Evolutionary conservation across 768 basidiomycete genomes (phyloP).

Genomic region (Termitomyces sp.): DNA sequence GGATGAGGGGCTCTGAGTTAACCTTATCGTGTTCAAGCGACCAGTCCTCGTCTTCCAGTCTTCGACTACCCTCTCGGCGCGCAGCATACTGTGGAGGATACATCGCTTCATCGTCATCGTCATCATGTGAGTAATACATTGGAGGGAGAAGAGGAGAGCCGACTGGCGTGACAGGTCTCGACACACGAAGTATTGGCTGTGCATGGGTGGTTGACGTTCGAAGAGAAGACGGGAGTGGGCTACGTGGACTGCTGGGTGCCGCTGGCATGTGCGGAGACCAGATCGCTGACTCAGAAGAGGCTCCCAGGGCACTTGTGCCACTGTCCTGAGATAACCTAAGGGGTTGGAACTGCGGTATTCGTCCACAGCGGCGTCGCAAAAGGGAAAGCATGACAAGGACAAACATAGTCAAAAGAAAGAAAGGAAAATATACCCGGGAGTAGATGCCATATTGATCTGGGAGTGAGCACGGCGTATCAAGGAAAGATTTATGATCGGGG

Average conservation of each 20-base stretch:
- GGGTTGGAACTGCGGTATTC: conserved; percentile 21
- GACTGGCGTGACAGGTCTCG: conserved; percentile 36
- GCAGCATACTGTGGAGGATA: conserved; percentile 44
- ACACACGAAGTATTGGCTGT: conserved; percentile 35
- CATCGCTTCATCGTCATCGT: conserved; percentile 49
- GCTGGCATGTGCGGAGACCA: conserved; percentile 39
- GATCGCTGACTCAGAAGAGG: conserved; percentile 29
- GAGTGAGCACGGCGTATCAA: conserved; percentile 70
- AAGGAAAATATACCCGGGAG: conserved; percentile 57
- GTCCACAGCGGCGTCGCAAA: conserved; percentile 32
- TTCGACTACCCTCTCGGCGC: conserved; percentile 28
- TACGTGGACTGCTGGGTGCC: conserved; percentile 33
- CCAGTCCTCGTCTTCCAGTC: conserved; percentile 34
- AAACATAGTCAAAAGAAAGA: conserved; percentile 33
- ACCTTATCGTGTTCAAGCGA: conserved; percentile 18
- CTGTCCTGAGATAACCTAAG: conserved; percentile 24
- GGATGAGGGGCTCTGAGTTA: conserved; percentile 13
- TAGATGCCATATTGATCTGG: conserved; percentile 67
- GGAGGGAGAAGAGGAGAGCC: conserved; percentile 32
- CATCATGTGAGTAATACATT: conserved; percentile 29
- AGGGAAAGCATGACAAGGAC: conserved; percentile 44
- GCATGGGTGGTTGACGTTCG: conserved; percentile 32
- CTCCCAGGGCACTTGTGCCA: conserved; percentile 18
- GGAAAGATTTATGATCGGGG: conserved; percentile 36
- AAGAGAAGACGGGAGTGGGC: conserved; percentile 29